phyloP scores from a whole-genome alignment of 2,329 filamentous ascomycete genomes.

The Arthrobotrys megalospora region DNA sequence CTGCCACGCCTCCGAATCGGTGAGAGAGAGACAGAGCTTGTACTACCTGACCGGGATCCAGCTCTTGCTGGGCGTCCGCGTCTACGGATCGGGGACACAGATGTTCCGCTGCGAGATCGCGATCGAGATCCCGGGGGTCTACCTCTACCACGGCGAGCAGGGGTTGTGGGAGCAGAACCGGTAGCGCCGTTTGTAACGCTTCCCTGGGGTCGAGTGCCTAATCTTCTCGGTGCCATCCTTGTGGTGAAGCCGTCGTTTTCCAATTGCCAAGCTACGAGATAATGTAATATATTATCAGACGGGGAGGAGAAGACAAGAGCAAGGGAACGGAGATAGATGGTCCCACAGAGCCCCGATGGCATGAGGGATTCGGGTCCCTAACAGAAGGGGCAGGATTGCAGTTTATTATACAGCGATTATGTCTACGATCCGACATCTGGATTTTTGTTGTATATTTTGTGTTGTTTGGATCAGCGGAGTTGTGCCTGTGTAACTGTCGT shows the following conservation, averaged over 20 bases:
- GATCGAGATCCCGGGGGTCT: conserved; percentile 2
- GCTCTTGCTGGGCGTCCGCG: not conserved
- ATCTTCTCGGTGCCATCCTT: not conserved
- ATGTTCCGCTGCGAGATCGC: not conserved
- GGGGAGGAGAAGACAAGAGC: not conserved
- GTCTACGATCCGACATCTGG: not conserved
- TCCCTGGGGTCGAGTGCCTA: not conserved
- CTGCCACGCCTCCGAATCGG: conserved; percentile 3
- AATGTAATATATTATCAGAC: not conserved
- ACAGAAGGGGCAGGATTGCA: too few species aligned
- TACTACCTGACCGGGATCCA: not conserved
- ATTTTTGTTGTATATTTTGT: conserved; percentile 16
- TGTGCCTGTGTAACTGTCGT: not conserved
- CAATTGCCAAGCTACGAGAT: not conserved
- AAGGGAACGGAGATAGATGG: not conserved
- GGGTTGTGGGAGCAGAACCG: not conserved
- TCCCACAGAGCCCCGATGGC: too few species aligned
- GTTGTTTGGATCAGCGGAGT: not conserved
- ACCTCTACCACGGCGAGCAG: conserved; percentile 10
- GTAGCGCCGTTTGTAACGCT: not conserved
- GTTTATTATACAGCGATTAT: too few species aligned
- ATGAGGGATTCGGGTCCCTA: too few species aligned
- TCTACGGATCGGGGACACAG: not conserved
- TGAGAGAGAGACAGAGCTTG: conserved; percentile 5
- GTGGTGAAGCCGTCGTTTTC: not conserved